Evolutionary conservation across 306 rosid species (phyloP), one percentile per base, ranked within the genome.

Genomic region (Senna siamea): DNA sequence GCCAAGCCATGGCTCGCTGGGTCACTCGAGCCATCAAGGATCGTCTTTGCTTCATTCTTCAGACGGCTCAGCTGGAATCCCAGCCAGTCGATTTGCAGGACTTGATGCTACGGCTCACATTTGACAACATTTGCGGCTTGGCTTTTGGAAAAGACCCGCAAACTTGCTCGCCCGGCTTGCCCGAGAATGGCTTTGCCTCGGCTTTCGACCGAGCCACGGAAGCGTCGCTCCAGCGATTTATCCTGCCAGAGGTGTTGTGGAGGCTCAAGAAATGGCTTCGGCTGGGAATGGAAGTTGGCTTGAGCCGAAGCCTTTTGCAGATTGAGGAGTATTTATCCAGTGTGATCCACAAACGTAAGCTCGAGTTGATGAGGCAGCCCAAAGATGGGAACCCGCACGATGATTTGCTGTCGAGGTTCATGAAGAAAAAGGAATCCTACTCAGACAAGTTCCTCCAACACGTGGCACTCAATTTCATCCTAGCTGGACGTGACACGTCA

Each of bases 1-100:
- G 72, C 41, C 72, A 67, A 47, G 72, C 72, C 17, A 67, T 67
- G 72, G 58, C 72, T 67, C 72, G 72, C 9, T 67, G 72, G 72
- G 58, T 67, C 43, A 47, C 12, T 9, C 72, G 72, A 28, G 43
- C 72, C 58, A 67, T 47, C 43, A 67, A 47, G 23, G 58, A 67
- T 9, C 72, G 72, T 17, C 72, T 67, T 6, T 67, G 58, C 12
- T 3, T 26, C 5, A 47, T 67, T 67, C 58, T 67, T 9, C 47
- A 67, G 9, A 46, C n/a, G 18, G 72, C 58, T 9, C 43, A 46
- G 43, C 12, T 28, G 9, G 28, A 47, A 26, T 8, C 34, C 10
- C 15, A 46, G 26, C 58, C 58, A 10, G 28, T 67, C 14, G 58
- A 48, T 48, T 15, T 67, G 28, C 72, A 67, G 9, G 72, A 67